Evolutionary conservation across 2,329 filamentous ascomycete species (phyloP), one percentile per base, ranked within the genome.

Genomic region (Trichophyton equinum): DNA sequence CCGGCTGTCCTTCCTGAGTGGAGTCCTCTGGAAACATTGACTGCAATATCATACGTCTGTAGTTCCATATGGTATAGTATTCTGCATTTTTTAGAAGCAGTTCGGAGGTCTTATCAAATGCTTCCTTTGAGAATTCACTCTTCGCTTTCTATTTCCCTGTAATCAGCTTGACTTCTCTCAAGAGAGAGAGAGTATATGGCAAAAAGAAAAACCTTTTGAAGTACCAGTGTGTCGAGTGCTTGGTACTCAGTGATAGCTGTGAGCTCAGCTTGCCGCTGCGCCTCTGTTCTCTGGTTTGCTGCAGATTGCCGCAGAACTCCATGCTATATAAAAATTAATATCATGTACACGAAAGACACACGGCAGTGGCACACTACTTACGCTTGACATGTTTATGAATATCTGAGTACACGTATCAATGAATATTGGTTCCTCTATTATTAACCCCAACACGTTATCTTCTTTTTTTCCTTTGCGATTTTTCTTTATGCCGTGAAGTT

Each of bases 211-310:
- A 89, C 87, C 76, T 85, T 85, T n/a, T 77, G 70, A 60, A 84
- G 83, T 42, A 95, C 82, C 60, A 83, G 75, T 59, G 81, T 77
- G 65, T 91, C 88, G 49, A 96, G 78, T 9, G 81, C 76, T 66
- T 83, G 85, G 74, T 96, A 96, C 65, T 85, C 82, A 61, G 80
- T 76, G 68, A 96, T 95, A 73, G 87, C 87, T 67, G 84, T 82
- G 61, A 84, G 79, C 73, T 95, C 89, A 72, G 85, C 82, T 66
- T 84, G 79, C 62, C 82, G 82, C 70, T 88, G 83, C 70, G 89
- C 84, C 68, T 88, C 85, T 67, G 87, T 87, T 66, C 82, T 81
- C 68, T 80, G 78, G 63, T 77, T 74, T 60, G 75, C 77, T 67
- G 80, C 78, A 64, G 81, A 79, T 63, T 82, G 80, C 70, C 91